Percentiles rank a stretch among this genome's conserved stretches.
Evolutionary conservation across 1,284 basidiomycete species (phyloP).

Genomic region (Phellinidium pouzarii): DNA sequence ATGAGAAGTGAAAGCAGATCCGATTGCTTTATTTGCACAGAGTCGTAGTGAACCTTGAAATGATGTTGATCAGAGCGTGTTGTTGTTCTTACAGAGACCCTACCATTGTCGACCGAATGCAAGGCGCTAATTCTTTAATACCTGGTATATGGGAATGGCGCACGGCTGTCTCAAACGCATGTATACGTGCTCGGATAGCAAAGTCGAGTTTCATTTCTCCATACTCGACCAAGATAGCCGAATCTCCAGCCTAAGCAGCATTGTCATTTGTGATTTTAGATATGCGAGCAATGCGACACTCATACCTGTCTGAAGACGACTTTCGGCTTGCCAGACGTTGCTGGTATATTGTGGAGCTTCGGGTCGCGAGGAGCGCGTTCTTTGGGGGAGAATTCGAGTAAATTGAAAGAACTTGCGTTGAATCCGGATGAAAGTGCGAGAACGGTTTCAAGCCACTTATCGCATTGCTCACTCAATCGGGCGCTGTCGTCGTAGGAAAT

Average conservation of each 20-base stretch:
- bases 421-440: conserved; percentile 14
- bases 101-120: conserved; percentile 54
- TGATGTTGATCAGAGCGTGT: conserved; percentile 6
- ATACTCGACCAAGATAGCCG: conserved; percentile 53
- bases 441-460: conserved; percentile 30
- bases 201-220: conserved; percentile 47
- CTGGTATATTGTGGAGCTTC: conserved; percentile 29
- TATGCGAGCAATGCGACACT: neutral
- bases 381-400: conserved; percentile 16
- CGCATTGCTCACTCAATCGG: conserved; percentile 24
- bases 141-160: conserved; percentile 30
- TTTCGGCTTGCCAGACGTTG: conserved; percentile 22
- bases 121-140: conserved; percentile 42
- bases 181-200: conserved; percentile 44
- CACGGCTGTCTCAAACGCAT: conserved; percentile 45
- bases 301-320: conserved; percentile 41
- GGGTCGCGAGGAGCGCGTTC: conserved; percentile 25
- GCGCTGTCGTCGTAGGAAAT: conserved; percentile 38
- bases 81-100: neutral
- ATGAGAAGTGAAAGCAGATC: conserved; percentile 36
- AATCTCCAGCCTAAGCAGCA: conserved; percentile 43
- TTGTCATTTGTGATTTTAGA: neutral
- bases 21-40: conserved; percentile 33
- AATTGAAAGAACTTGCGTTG: conserved; percentile 6
- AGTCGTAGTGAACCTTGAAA: conserved; percentile 45